phyloP scores from a whole-genome alignment of 2,329 filamentous ascomycete species.

The Celoporthe dispersa region DNA sequence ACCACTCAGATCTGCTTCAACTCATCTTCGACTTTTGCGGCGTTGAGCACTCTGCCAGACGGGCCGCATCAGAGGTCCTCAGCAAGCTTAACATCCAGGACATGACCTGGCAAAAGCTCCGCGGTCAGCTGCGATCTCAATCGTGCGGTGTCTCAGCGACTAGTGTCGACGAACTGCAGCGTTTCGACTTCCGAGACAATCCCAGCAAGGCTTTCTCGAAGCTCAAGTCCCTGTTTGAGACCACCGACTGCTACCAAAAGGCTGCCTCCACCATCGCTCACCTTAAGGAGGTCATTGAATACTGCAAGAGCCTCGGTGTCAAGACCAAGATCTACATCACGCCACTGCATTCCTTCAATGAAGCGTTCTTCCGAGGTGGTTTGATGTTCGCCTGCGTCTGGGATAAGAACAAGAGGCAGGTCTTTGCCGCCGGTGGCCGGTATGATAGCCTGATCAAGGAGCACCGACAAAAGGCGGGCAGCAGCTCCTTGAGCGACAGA shows the following conservation, averaged over 20 bases:
- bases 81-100: constrained; percentile 85
- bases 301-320: constrained; percentile 76
- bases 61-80: constrained; percentile 78
- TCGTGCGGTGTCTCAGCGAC: constrained; percentile 83
- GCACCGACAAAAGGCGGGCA: constrained; percentile 70
- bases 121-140: constrained; percentile 79
- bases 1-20: constrained; percentile 84
- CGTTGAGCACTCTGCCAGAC: constrained; percentile 70
- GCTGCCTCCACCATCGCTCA: constrained; percentile 79
- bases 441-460: constrained; percentile 91
- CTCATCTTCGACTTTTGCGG: constrained; percentile 90
- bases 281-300: constrained; percentile 76
- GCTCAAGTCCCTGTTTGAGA: constrained; percentile 64
- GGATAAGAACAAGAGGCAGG: constrained; percentile 80
- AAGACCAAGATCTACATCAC: constrained; percentile 80
- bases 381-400: constrained; percentile 90
- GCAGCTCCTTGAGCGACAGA: constrained; percentile 52
- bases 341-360: constrained; percentile 85
- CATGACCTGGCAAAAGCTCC: constrained; percentile 81
- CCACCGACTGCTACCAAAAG: constrained; percentile 71
- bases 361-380: constrained; percentile 85
- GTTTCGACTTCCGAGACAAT: constrained; percentile 83
- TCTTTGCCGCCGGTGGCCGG: constrained; percentile 90
- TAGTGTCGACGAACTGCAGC: constrained; percentile 84
- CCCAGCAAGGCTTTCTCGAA: constrained; percentile 61